Percentiles rank a stretch among this genome's conserved stretches.
Conservation (phyloP, 2,329 filamentous ascomycete species). For the Epichloe sp. region DNA sequence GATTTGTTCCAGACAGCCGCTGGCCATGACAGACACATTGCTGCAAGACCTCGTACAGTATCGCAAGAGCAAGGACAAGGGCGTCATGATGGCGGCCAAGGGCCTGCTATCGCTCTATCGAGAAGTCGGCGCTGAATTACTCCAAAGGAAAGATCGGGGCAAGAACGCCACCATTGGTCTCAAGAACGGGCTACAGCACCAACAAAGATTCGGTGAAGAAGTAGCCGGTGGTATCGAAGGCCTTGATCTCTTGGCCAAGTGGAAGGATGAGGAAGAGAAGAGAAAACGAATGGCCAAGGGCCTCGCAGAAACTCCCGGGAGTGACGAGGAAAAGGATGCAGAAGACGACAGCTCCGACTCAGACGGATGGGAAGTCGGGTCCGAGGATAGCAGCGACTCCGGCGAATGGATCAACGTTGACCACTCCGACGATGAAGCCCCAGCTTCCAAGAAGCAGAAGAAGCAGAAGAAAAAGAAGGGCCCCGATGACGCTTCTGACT, state of each 20-base stretch:
- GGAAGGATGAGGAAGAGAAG: conserved; percentile 81
- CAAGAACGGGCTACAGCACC: conserved; percentile 59
- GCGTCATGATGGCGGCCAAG: conserved; percentile 96
- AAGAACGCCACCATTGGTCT: conserved; percentile 81
- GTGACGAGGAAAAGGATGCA: conserved; percentile 47
- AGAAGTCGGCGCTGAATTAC: conserved; percentile 77
- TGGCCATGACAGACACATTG: conserved; percentile 95
- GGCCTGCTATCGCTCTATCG: conserved; percentile 82
- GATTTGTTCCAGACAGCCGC: conserved; percentile 79
- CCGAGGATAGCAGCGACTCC: conserved; percentile 51
- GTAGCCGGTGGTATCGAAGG: conserved; percentile 75
- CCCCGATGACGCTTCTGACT: too few relatives aligned
- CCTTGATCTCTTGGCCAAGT: conserved; percentile 78
- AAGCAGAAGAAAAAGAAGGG: conserved; percentile 13
- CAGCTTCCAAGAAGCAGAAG: conserved; percentile 36
- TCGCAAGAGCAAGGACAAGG: conserved; percentile 94
- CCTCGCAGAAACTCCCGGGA: conserved; percentile 47
- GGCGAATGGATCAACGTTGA: conserved; percentile 91
- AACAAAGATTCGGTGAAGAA: conserved; percentile 73
- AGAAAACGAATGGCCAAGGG: conserved; percentile 59
- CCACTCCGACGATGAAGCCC: conserved; percentile 66
- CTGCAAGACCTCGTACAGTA: conserved; percentile 93
- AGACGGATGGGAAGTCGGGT: conserved; percentile 48
- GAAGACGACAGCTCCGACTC: conserved; percentile 43
- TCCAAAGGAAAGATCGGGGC: conserved; percentile 81